These are phyloP conservation scores for Debaryomyces sp. DNA, from an alignment of 1,139 yeast genomes.

Conservation along the genomic window DNA sequence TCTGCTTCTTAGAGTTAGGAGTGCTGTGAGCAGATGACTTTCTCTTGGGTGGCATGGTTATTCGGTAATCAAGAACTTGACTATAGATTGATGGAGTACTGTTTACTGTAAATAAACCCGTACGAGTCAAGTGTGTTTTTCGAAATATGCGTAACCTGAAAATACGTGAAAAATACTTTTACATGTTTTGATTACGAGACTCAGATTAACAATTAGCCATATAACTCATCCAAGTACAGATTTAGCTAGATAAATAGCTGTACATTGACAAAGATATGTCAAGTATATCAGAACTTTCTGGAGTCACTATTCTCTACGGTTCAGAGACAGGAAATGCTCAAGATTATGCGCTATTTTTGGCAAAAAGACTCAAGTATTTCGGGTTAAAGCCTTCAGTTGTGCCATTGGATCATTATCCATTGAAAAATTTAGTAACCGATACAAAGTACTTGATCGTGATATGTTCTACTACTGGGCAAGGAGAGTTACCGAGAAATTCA, in stretches of 20 bases:
- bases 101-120: background rate
- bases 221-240: no score
- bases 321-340: conserved; percentile 94
- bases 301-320: conserved; percentile 73
- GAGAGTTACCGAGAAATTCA: conserved; percentile 85
- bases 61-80: background rate
- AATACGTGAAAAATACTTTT: conserved; percentile 1
- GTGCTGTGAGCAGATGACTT: conserved; percentile 23
- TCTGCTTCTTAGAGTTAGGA: conserved; percentile 16
- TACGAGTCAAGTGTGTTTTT: background rate
- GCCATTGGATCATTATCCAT: conserved; percentile 65
- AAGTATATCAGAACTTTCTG: background rate
- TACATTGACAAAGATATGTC: background rate
- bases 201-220: background rate
- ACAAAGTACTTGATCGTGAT: conserved; percentile 60
- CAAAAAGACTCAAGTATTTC: conserved; percentile 56
- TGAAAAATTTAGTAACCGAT: conserved; percentile 50
- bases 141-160: conserved; percentile 8
- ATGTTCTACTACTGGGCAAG: conserved; percentile 95
- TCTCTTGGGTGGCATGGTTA: conserved; percentile 31
- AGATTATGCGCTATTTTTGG: conserved; percentile 75
- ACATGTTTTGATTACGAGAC: background rate
- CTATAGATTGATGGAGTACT: background rate
- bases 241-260: background rate
- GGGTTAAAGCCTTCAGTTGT: conserved; percentile 54